Percentiles rank a stretch among this genome's conserved stretches.
Evolutionary conservation across 1,139 yeast species (phyloP).

Genomic region (Blastobotrys illinoisensis): DNA sequence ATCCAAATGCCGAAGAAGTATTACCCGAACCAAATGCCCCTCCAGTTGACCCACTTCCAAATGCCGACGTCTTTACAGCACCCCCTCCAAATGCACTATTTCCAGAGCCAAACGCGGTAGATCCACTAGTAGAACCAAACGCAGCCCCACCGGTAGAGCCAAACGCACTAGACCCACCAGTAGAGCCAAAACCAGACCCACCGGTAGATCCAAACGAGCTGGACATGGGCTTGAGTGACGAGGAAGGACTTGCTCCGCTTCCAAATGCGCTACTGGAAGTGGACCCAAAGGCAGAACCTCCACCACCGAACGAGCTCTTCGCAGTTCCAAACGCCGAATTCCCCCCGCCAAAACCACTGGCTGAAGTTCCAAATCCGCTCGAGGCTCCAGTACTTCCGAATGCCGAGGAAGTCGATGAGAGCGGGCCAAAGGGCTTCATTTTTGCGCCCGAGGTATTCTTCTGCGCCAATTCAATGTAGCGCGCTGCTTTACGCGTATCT

Average conservation of each 20-base stretch:
- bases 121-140: background rate
- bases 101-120: background rate
- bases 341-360: slow-evolving; percentile 15
- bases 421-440: slow-evolving; percentile 20
- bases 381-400: background rate
- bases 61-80: background rate
- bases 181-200: slow-evolving; percentile 1
- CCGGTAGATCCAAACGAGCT: background rate
- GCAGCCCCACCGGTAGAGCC: slow-evolving; percentile 2
- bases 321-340: slow-evolving; percentile 10
- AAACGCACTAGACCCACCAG: slow-evolving; percentile 7
- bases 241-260: background rate
- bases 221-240: background rate
- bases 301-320: slow-evolving; percentile 5
- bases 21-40: slow-evolving; percentile 1
- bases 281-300: slow-evolving; percentile 1
- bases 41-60: background rate
- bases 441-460: slow-evolving; percentile 27
- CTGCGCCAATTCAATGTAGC: slow-evolving; percentile 47
- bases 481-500: slow-evolving; percentile 47
- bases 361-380: background rate
- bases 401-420: background rate
- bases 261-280: slow-evolving; percentile 9
- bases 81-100: slow-evolving; percentile 6
- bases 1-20: background rate